These are phyloP conservation scores for Macadamia integrifolia DNA, from an alignment of 164 flowering plant species.

Conservation along the genomic window DNA sequence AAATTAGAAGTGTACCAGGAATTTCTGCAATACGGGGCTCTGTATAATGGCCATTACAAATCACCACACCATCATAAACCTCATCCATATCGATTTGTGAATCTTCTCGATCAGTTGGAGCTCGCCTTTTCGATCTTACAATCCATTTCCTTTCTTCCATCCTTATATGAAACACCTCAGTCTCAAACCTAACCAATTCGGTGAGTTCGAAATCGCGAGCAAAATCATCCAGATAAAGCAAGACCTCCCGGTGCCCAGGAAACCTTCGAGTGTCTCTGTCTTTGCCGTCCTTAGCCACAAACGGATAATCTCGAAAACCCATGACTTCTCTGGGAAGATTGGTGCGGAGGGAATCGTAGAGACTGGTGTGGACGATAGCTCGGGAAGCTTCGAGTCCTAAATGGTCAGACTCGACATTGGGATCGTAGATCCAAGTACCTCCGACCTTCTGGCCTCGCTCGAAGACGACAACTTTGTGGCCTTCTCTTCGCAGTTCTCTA, in stretches of 20 bases:
- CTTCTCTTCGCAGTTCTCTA: slow-evolving; percentile 65
- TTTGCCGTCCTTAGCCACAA: slow-evolving; percentile 22
- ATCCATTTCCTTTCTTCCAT: slow-evolving; percentile 53
- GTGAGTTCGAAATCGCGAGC: slow-evolving; percentile 39
- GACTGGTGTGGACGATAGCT: slow-evolving; percentile 49
- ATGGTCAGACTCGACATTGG: slow-evolving; percentile 58
- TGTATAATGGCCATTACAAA: slow-evolving; percentile 51
- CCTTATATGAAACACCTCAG: slow-evolving; percentile 59
- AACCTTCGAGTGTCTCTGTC: slow-evolving; percentile 55
- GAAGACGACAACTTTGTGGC: slow-evolving; percentile 70
- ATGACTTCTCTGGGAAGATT: slow-evolving; percentile 75
- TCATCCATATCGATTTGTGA: slow-evolving; percentile 17
- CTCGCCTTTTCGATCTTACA: slow-evolving; percentile 30
- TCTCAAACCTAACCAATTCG: slow-evolving; percentile 55
- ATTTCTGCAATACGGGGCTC: slow-evolving; percentile 49
- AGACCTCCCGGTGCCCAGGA: slow-evolving; percentile 75
- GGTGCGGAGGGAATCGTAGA: slow-evolving; percentile 75
- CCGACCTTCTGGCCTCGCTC: slow-evolving; percentile 48
- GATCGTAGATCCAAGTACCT: slow-evolving; percentile 72
- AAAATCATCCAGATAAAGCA: slow-evolving; percentile 52
- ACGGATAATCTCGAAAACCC: slow-evolving; percentile 75
- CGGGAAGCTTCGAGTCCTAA: slow-evolving; percentile 58
- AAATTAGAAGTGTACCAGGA: slow-evolving; percentile 31
- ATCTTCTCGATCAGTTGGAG: slow-evolving; percentile 10
- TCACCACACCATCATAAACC: slow-evolving; percentile 50